Evolutionary conservation across 306 rosid genomes (phyloP), one percentile per base, ranked within the genome.

Genomic region (Mimosa pudica): DNA sequence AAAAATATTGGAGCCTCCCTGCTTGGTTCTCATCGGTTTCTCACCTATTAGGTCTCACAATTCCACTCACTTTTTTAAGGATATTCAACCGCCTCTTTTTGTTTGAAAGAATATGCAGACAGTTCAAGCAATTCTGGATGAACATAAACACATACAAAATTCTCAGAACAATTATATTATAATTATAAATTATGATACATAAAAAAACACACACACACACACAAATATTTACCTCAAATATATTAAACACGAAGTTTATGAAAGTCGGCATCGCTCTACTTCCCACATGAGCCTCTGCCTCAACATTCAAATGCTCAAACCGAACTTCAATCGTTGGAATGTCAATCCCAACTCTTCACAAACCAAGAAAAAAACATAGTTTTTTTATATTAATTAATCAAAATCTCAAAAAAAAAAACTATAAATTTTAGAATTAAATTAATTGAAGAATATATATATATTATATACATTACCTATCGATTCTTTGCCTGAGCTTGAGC

Each of bases 51-150:
- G 97, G 94, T 79, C 76, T 93, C 82, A 91, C 82, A 1, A 89
- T 87, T 87, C 97, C 98, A 83, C 86, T 88, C 24, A 88, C 82
- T 79, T 88, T 87, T 62, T 83, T 82, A 17, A 93, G 93, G 36
- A 93, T 93, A n/a, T 74, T 73, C 48, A 86, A 10, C 7, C 74
- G 85, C 47, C 47, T 77, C 81, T 77, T 86, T 70, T 68, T 77
- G 73, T 57, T 86, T 52, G 76, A 2, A 62, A 83, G 80, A 63
- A 86, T 80, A 64, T 68, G 89, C 10, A 86, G 78, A 62, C 16
- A 73, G 11, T 69, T 86, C 85, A 80, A 68, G 54, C 48, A 61
- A 7, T 71, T 58, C 89, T 86, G 72, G 10, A 60, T 65, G 1
- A 14, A 4, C 30, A 51, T 10, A 14, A 6, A 36, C 20, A 58